Evolutionary conservation across 345 rosid species (phyloP).

Genomic region (Citrus glauca): DNA sequence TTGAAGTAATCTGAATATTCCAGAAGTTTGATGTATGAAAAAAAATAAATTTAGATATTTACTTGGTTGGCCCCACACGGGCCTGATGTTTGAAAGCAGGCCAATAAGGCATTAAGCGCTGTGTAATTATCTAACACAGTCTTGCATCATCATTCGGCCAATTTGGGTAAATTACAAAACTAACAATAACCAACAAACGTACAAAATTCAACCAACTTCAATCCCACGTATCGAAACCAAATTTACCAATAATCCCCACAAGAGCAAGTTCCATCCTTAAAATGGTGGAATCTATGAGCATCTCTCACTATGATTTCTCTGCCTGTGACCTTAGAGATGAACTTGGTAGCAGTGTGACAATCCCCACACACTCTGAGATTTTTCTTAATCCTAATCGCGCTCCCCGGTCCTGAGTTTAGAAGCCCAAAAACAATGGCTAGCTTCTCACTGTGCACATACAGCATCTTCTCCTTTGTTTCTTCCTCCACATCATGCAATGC

Average conservation of each 20-base stretch:
- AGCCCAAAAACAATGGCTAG: conserved; percentile 36
- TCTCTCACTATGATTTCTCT: conserved; percentile 43
- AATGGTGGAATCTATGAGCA: conserved; percentile 40
- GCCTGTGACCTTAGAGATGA: conserved; percentile 31
- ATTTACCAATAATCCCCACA: conserved; percentile 41
- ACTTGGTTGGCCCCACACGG: background rate
- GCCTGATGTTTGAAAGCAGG: background rate
- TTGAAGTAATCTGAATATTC: background rate
- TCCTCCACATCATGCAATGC: conserved; percentile 48
- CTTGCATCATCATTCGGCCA: background rate
- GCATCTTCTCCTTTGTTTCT: conserved; percentile 36
- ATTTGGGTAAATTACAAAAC: no score
- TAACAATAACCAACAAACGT: background rate
- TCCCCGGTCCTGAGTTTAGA: conserved; percentile 27
- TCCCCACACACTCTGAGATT: conserved; percentile 41
- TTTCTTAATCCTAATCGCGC: conserved; percentile 29
- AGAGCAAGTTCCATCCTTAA: conserved; percentile 36
- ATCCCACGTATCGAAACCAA: background rate
- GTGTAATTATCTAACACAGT: background rate
- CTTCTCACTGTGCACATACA: conserved; percentile 43
- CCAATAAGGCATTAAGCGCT: background rate
- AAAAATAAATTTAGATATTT: background rate
- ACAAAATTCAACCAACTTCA: background rate
- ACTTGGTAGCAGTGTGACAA: conserved; percentile 31
- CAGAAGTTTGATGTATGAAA: background rate